Percentiles rank a stretch among this genome's conserved stretches.
Conservation (phyloP, 441 rosid genomes). For the Biscutella laevigata region DNA sequence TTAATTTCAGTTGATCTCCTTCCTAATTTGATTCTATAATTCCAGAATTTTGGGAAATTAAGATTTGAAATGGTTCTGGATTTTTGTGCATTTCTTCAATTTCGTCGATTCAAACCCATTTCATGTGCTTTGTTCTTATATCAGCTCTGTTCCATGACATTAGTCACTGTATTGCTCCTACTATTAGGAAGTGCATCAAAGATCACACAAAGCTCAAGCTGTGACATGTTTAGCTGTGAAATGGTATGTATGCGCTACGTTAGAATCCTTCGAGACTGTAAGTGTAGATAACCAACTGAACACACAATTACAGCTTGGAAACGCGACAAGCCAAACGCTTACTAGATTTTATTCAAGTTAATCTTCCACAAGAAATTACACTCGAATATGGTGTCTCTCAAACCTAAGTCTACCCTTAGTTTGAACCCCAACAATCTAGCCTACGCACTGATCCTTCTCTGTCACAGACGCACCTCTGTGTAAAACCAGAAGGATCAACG, state of each 20-base stretch:
- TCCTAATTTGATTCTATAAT: background rate
- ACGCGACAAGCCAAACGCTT: too few species aligned
- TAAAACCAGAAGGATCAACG: too few species aligned
- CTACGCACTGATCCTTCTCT: too few species aligned
- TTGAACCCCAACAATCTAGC: too few species aligned
- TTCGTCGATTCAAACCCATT: background rate
- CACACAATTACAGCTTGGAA: too few species aligned
- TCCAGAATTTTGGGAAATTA: background rate
- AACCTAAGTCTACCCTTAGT: too few species aligned
- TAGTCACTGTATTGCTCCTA: constrained; percentile 54
- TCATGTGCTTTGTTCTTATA: background rate
- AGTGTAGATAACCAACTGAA: too few species aligned
- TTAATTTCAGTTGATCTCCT: background rate
- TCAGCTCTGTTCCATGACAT: constrained; percentile 81
- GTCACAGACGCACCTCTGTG: too few species aligned
- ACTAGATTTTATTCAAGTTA: too few species aligned
- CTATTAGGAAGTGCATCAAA: constrained; percentile 72
- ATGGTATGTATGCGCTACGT: constrained; percentile 80
- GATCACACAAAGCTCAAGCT: constrained; percentile 86
- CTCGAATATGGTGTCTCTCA: too few species aligned
- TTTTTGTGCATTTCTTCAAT: background rate
- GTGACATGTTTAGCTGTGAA: constrained; percentile 75
- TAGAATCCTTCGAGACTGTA: constrained; percentile 44
- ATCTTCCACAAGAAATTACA: too few species aligned
- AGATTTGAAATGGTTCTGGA: too few species aligned